Percentiles rank a stretch among this genome's conserved stretches.
Conservation (phyloP, 768 basidiomycete species). For the Amanita jacksonii region DNA sequence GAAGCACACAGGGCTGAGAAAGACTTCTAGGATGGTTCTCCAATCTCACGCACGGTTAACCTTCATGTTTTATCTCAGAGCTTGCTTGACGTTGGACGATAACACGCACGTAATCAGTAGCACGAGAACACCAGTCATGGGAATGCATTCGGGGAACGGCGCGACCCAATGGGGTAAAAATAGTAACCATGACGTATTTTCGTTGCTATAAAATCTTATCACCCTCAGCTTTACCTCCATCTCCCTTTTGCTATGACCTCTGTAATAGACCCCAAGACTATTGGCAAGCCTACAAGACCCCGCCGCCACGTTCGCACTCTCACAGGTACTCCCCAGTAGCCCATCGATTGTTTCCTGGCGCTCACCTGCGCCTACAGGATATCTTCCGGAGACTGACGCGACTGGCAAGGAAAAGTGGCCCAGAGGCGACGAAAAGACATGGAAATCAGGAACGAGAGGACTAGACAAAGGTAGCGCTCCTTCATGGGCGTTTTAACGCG, state of each 20-base stretch:
- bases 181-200: slow-evolving; percentile 1
- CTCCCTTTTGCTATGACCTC: slow-evolving; percentile 43
- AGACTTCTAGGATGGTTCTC: too few relatives aligned
- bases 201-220: slow-evolving; percentile 3
- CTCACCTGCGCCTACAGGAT: slow-evolving; percentile 48
- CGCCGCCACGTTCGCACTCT: slow-evolving; percentile 63
- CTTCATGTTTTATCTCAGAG: too few relatives aligned
- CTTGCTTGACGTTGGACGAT: too few relatives aligned
- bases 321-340: slow-evolving; percentile 32
- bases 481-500: neutral
- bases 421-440: slow-evolving; percentile 62
- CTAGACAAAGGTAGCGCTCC: slow-evolving; percentile 43
- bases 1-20: too few relatives aligned
- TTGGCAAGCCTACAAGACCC: slow-evolving; percentile 50
- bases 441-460: slow-evolving; percentile 54
- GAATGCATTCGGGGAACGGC: too few relatives aligned
- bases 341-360: slow-evolving; percentile 1
- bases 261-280: slow-evolving; percentile 51
- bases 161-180: neutral
- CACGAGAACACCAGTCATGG: too few relatives aligned
- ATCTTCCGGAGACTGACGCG: slow-evolving; percentile 68
- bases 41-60: too few relatives aligned
- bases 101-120: too few relatives aligned
- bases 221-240: slow-evolving; percentile 2
- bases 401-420: slow-evolving; percentile 82